phyloP scores from a whole-genome alignment of 805 yeast species.

The Candida tammaniensis region DNA sequence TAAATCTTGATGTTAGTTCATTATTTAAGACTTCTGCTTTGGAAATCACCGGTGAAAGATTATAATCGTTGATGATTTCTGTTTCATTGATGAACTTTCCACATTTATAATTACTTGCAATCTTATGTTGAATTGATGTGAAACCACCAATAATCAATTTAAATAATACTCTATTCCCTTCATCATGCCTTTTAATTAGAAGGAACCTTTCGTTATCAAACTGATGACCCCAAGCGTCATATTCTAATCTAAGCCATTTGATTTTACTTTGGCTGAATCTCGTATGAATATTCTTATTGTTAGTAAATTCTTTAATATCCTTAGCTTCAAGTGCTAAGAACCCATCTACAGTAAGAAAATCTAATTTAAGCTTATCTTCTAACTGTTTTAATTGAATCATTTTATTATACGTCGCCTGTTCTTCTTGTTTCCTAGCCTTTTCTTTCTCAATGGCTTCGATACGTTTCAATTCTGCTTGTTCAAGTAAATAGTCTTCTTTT shows the following conservation, averaged over 20 bases:
- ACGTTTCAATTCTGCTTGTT: constrained; percentile 8
- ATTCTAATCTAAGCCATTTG: constrained; percentile 31
- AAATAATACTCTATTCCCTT: constrained; percentile 10
- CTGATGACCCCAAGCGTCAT: constrained; percentile 30
- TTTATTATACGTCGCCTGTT: constrained; percentile 9
- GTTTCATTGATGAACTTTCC: constrained; percentile 11
- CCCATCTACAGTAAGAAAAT: constrained; percentile 38
- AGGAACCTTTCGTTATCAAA: constrained; percentile 12
- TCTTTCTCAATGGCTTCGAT: constrained; percentile 12
- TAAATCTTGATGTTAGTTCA: constrained; percentile 1
- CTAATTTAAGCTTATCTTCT: constrained; percentile 19
- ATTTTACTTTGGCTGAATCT: constrained; percentile 14
- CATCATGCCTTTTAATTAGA: constrained; percentile 6
- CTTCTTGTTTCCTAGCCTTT: constrained; percentile 11
- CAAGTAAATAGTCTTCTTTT: constrained; percentile 10
- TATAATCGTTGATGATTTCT: constrained; percentile 8
- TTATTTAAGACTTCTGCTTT: constrained; percentile 17
- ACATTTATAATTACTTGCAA: constrained; percentile 20
- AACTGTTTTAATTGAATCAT: constrained; percentile 12
- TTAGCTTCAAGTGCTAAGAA: constrained; percentile 25
- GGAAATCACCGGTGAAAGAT: constrained; percentile 16
- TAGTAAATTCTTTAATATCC: constrained; percentile 10
- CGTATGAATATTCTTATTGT: constrained; percentile 11
- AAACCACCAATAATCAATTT: constrained; percentile 12
- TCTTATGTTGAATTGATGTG: constrained; percentile 13